Evolutionary conservation across 805 yeast species (phyloP).

Genomic region (Zygosaccharomyces bisporus): DNA sequence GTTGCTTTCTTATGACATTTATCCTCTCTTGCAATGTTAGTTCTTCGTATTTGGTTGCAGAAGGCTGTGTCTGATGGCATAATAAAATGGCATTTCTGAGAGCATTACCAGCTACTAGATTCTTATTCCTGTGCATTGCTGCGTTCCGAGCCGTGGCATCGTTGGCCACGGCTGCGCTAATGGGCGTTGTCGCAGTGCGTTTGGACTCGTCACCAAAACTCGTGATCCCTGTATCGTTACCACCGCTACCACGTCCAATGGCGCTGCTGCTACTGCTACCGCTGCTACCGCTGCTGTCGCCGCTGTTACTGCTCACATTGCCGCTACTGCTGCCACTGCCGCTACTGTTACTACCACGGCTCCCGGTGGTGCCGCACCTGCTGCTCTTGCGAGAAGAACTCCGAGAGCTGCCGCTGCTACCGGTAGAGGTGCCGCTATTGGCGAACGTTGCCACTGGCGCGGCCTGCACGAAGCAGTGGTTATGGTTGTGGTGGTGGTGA

Average conservation of each 20-base stretch:
- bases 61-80: conserved; percentile 19
- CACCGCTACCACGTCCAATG: background rate
- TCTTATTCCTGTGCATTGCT: background rate
- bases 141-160: background rate
- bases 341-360: background rate
- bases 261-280: background rate
- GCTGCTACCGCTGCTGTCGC: background rate
- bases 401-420: background rate
- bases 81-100: conserved; percentile 19
- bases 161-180: background rate
- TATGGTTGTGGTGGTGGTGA: conserved; percentile 10
- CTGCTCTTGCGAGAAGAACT: background rate
- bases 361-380: background rate
- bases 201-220: conserved; percentile 5
- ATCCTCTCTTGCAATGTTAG: conserved; percentile 28
- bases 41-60: conserved; percentile 17
- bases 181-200: background rate
- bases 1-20: conserved; percentile 20
- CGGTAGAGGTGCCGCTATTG: conserved; percentile 1
- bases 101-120: background rate
- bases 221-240: conserved; percentile 4
- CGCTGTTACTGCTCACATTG: background rate
- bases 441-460: background rate
- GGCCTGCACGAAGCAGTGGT: conserved; percentile 6
- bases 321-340: background rate